Evolutionary conservation across 768 basidiomycete genomes (phyloP), one percentile per base, ranked within the genome.

Genomic region (Trametes maxima): DNA sequence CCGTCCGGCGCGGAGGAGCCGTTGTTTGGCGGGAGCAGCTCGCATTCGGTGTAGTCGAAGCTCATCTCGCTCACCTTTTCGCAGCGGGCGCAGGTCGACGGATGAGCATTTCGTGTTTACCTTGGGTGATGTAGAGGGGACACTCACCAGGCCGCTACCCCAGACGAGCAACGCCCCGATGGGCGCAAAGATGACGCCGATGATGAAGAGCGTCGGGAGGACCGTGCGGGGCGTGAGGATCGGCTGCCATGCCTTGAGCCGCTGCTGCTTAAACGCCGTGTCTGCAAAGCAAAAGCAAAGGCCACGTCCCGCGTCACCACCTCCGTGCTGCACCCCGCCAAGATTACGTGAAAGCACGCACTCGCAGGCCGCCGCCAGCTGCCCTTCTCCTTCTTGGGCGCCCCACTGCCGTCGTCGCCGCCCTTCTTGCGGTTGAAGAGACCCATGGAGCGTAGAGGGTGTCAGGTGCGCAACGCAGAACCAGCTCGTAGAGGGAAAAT

Each of bases 241-340:
- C 10, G 97, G 97, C 82, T 99, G 97, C 97, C 97, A 99, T 71
- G 97, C 97, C 79, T 98, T 98, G 72, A 99, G 85, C 57, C 97
- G 90, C 76, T 99, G 97, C 75, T 99, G 97, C 78, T 97, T 98
- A 85, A 97, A 98, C 42, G 95, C 96, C 60, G 95, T 98, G 77
- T 98, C 94, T 97, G 74, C 51, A 62, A 67, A 64, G 70, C 58
- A 65, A 64, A 52, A 61, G 46, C 21, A 49, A 56, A 52, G 24
- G 51, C 19, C 8, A 44, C 19, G 51, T 55, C 57, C 47, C 7
- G 4, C 4, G 25, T 33, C 47, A 33, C 3, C 13, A 28, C 54
- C 49, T 62, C 47, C 62, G 56, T 51, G 45, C 51, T 45, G 16
- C 46, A 52, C 43, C 24, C 46, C 21, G 10, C 22, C 46, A 24